Base-by-base conservation (phyloP, 495 filamentous ascomycete species). In the Poronia punctata region DNA sequence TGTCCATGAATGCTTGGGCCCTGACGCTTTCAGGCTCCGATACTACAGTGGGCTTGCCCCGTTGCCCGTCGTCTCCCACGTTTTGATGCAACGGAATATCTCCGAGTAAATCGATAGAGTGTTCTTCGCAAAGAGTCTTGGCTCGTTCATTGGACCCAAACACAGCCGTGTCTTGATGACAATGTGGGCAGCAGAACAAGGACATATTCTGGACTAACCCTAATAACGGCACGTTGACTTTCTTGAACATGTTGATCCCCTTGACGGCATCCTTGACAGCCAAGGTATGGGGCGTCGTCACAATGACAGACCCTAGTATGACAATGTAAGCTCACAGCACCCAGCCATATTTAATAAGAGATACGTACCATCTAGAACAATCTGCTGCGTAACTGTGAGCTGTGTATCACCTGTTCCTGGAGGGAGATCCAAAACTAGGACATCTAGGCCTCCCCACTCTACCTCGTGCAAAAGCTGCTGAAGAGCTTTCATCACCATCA, bases 181-280 rank as follows among this genome's bases (percentile, higher is more conserved):
- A 98, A 35, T 79, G 67, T 0, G 89, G 87, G 50, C 92, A 97
- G 1, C 62, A 69, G 50, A 95, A 96, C 17, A 83, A 71, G 3
- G 80, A 82, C 92, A 99, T 99, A 50, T 99, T 99, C 54, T 90
- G 83, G 34, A 97, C 82, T 72, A 97, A 82, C n/a, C 92, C 92
- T 17, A 97, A 65, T 11, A 85, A 67, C 12, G 66, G 60, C 22
- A 95, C 80, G 15, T 78, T 79, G 41, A 90, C 82, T 49, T 85
- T 90, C 47, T 77, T 72, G 59, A 97, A 96, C 83, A 99, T 88
- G 36, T 83, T 82, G 25, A 95, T 78, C 0, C 92, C 92, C 49
- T 87, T 84, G 0, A 94, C 75, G 0, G 92, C 88, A 52, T 97
- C 92, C 30, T 82, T 83, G 0, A 96, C 71, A 1, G 88, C 85